Percentiles rank a stretch among this genome's conserved stretches.
These are phyloP conservation scores for Marasmius sp. DNA, from an alignment of 1,284 basidiomycete species.

Conservation along the genomic window DNA sequence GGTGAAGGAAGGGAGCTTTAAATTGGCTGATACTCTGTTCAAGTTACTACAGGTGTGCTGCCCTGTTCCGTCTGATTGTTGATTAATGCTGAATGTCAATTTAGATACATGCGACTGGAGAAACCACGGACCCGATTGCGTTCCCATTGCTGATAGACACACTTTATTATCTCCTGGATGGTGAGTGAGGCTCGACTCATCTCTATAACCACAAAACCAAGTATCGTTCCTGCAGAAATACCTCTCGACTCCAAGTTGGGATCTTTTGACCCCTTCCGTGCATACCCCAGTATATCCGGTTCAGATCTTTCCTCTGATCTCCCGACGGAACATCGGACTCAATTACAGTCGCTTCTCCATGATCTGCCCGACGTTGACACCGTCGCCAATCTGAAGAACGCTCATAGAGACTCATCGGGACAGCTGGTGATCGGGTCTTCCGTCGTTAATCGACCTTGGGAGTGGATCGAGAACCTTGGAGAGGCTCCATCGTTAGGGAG, in stretches of 20 bases:
- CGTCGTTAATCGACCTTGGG: slow-evolving; percentile 77
- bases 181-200: slow-evolving; percentile 36
- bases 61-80: neutral
- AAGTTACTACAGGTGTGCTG: slow-evolving; percentile 56
- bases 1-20: slow-evolving; percentile 45
- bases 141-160: slow-evolving; percentile 74
- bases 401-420: slow-evolving; percentile 53
- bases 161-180: slow-evolving; percentile 69
- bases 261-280: slow-evolving; percentile 58
- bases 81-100: slow-evolving; percentile 8
- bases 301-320: slow-evolving; percentile 57
- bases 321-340: slow-evolving; percentile 54
- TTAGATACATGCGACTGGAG: slow-evolving; percentile 53
- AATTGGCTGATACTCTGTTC: slow-evolving; percentile 48
- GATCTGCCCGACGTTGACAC: slow-evolving; percentile 48
- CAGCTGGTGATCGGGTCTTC: slow-evolving; percentile 46
- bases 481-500: slow-evolving; percentile 48
- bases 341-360: slow-evolving; percentile 56
- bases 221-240: slow-evolving; percentile 45
- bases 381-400: slow-evolving; percentile 59
- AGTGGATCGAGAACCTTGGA: slow-evolving; percentile 79
- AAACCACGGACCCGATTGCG: slow-evolving; percentile 49
- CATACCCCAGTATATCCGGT: slow-evolving; percentile 54
- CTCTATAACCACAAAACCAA: neutral
- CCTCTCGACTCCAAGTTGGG: slow-evolving; percentile 54